phyloP scores from a whole-genome alignment of 2,329 filamentous ascomycete species.

The Epichloe sp. region DNA sequence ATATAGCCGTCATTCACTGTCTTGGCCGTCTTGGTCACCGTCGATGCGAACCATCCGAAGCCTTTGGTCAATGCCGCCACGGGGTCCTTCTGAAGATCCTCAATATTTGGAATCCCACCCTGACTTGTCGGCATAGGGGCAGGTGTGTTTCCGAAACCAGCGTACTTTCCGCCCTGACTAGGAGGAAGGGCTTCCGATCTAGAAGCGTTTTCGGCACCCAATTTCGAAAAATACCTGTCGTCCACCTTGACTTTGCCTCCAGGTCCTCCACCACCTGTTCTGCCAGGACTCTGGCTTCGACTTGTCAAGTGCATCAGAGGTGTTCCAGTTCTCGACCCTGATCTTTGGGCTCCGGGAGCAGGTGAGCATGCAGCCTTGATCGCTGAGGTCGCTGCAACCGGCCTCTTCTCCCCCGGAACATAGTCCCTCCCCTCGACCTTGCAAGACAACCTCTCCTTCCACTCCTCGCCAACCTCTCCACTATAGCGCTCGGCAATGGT shows the following conservation, averaged over 20 bases:
- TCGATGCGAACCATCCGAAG: conserved; percentile 85
- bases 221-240: conserved; percentile 78
- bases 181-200: conserved; percentile 65
- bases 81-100: conserved; percentile 85
- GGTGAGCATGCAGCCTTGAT: conserved; percentile 15
- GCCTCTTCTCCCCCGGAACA: conserved; percentile 55
- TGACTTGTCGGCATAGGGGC: conserved; percentile 33
- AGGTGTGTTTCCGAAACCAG: conserved; percentile 74
- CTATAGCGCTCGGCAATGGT: conserved; percentile 86
- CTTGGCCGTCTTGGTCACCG: conserved; percentile 82
- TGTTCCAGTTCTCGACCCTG: conserved; percentile 26
- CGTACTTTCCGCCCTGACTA: conserved; percentile 84
- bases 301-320: conserved; percentile 26
- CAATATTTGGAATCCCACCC: conserved; percentile 50
- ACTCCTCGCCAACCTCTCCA: conserved; percentile 83
- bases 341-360: conserved; percentile 22
- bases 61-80: conserved; percentile 80
- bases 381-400: conserved; percentile 14
- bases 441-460: conserved; percentile 76
- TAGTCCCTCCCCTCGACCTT: conserved; percentile 85
- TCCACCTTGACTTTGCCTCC: conserved; percentile 50
- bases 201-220: conserved; percentile 72
- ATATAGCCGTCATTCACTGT: conserved; percentile 84
- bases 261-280: conserved; percentile 5
- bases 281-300: conserved; percentile 26